phyloP scores from a whole-genome alignment of 1,139 yeast species.

The Scheffersomyces titani region DNA sequence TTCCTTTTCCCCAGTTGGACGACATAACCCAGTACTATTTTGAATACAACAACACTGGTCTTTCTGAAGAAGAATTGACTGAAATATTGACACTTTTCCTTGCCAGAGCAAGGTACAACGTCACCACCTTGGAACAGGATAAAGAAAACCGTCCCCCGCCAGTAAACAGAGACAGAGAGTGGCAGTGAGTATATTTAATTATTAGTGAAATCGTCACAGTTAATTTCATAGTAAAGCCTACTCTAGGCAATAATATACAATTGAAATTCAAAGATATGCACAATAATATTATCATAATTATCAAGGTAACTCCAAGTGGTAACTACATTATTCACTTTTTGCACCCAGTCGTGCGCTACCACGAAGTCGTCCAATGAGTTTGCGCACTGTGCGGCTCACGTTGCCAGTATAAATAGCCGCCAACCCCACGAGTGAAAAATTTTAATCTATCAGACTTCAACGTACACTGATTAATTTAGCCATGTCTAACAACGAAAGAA shows the following conservation, averaged over 20 bases:
- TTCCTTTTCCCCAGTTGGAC: not conserved
- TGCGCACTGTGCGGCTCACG: not conserved
- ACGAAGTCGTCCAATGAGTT: not conserved
- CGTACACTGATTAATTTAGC: not conserved
- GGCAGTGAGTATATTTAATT: no score
- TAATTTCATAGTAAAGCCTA: no score
- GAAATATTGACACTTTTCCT: not conserved
- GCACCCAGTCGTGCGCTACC: not conserved
- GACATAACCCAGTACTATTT: not conserved
- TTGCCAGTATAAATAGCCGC: not conserved
- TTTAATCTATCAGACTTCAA: not conserved
- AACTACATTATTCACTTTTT: not conserved
- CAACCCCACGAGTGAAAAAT: not conserved
- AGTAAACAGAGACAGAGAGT: not conserved
- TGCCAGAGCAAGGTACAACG: not conserved
- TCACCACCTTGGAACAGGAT: not conserved
- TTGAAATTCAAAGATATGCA: not conserved
- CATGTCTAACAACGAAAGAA: conserved; percentile 76
- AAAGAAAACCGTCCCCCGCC: not conserved
- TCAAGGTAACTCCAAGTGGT: not conserved
- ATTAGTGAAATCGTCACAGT: no score
- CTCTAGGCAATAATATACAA: no score
- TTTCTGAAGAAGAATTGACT: not conserved
- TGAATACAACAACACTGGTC: not conserved
- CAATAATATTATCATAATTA: not conserved